Evolutionary conservation across 306 rosid species (phyloP).

Genomic region (Casuarina equisetifolia): DNA sequence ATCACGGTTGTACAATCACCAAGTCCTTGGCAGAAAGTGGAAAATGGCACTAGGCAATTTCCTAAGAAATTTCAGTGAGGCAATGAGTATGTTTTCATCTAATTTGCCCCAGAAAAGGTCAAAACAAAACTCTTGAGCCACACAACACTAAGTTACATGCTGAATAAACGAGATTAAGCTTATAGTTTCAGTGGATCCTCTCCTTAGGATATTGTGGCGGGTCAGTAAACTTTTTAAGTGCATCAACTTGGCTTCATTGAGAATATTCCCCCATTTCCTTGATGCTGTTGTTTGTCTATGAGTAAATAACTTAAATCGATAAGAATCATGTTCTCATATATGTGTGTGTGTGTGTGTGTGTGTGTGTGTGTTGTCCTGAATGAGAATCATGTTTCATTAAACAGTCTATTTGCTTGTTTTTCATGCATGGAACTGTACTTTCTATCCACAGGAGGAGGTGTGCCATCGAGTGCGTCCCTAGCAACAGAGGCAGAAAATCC

Average conservation of each 20-base stretch:
- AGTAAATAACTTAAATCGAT: background rate
- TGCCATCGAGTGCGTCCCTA: slow-evolving; percentile 25
- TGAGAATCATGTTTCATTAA: background rate
- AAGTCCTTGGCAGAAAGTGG: no score
- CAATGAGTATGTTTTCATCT: no score
- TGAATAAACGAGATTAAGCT: background rate
- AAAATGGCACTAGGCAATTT: no score
- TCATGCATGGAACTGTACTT: slow-evolving; percentile 54
- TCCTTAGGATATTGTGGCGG: background rate
- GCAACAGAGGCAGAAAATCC: slow-evolving; percentile 34
- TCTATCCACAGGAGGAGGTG: slow-evolving; percentile 53
- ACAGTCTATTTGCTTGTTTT: slow-evolving; percentile 24
- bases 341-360: no score
- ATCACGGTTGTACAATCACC: no score
- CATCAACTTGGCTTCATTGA: background rate
- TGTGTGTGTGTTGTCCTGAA: no score
- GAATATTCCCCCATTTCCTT: background rate
- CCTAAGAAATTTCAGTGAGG: no score
- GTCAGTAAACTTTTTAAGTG: background rate
- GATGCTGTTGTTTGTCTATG: background rate
- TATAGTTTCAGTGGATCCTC: background rate
- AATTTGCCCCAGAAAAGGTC: no score
- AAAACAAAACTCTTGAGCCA: no score
- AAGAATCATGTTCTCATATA: background rate
- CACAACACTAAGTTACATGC: no score